A percentile compares a stretch with the other conserved stretches of the same genome.
These are phyloP conservation scores for Starmerella vaccinii DNA, from an alignment of 805 yeast genomes.

Conservation along the genomic window DNA sequence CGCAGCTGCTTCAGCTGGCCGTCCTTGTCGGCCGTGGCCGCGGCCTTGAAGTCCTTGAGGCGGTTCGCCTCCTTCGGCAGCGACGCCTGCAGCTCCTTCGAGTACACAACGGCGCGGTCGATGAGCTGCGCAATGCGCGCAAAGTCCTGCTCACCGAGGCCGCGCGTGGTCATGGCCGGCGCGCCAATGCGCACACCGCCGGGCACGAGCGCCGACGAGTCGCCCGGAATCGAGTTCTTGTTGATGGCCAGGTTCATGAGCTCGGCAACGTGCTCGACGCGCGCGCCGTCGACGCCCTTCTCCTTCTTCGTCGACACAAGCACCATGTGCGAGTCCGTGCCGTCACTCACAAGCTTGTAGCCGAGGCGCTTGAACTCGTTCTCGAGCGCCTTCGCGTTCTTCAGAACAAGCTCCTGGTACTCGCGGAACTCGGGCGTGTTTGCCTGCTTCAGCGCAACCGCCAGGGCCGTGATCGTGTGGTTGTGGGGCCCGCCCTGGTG, in stretches of 20 bases:
- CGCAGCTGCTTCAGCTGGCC: constrained; percentile 59
- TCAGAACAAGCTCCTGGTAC: constrained; percentile 79
- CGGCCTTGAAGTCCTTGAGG: constrained; percentile 89
- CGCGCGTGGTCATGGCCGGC: constrained; percentile 98
- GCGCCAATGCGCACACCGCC: constrained; percentile 97
- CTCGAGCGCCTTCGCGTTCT: constrained; percentile 81
- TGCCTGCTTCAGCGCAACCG: constrained; percentile 94
- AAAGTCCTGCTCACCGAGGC: constrained; percentile 82
- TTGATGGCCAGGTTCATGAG: constrained; percentile 88
- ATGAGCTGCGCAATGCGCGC: constrained; percentile 67
- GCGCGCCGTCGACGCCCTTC: constrained; percentile 89
- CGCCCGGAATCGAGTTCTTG: constrained; percentile 97
- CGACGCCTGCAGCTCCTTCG: constrained; percentile 61
- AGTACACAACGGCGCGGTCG: constrained; percentile 65
- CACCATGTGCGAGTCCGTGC: constrained; percentile 96
- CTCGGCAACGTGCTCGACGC: constrained; percentile 92
- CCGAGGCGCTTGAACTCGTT: constrained; percentile 57
- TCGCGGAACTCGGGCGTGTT: constrained; percentile 78
- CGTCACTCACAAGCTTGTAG: constrained; percentile 78
- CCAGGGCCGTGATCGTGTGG: constrained; percentile 96
- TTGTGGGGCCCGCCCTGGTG: constrained; percentile 99
- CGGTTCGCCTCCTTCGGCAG: constrained; percentile 85
- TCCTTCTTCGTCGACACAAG: constrained; percentile 70
- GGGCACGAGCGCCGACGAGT: constrained; percentile 90
- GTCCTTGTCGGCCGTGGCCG: constrained; percentile 53